Conservation (phyloP, 208 protist species). For the Acanthamoeba triangularis region DNA sequence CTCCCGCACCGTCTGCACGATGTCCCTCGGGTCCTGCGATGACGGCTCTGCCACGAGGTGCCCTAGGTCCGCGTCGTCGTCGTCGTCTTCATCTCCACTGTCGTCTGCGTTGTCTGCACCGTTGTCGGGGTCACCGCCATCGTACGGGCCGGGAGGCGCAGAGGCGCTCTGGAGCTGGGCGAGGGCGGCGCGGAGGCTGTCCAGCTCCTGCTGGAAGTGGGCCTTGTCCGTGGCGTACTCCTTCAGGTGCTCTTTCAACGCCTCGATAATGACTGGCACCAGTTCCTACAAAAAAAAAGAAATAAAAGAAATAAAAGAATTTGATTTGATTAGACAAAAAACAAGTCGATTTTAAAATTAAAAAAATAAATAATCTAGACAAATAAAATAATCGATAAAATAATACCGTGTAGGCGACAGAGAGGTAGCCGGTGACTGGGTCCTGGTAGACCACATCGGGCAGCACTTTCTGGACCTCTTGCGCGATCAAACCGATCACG, state of each 20-base stretch:
- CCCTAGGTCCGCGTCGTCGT: neutral
- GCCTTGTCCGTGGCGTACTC: conserved; percentile 6
- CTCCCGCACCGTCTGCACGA: neutral
- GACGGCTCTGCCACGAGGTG: neutral
- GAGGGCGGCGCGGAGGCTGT: neutral
- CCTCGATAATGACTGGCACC: conserved; percentile 54
- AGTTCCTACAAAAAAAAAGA: neutral
- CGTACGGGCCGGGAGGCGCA: neutral
- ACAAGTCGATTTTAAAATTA: too few species aligned
- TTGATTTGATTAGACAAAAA: too few species aligned
- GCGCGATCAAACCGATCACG: conserved; percentile 75
- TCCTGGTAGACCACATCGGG: conserved; percentile 60
- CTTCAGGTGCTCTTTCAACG: conserved; percentile 54
- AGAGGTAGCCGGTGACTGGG: conserved; percentile 45
- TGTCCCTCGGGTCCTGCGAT: neutral
- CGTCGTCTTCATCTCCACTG: neutral
- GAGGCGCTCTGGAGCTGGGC: neutral
- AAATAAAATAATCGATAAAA: neutral
- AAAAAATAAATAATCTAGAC: too few species aligned
- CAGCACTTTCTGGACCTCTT: conserved; percentile 73
- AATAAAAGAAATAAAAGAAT: neutral
- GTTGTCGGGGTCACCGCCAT: conserved; percentile 13
- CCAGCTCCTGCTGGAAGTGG: conserved; percentile 29
- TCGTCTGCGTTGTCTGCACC: neutral
- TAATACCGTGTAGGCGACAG: conserved; percentile 17